Evolutionary conservation across 2,329 filamentous ascomycete genomes (phyloP), one percentile per base, ranked within the genome.

Genomic region (Colletotrichum tropicale): DNA sequence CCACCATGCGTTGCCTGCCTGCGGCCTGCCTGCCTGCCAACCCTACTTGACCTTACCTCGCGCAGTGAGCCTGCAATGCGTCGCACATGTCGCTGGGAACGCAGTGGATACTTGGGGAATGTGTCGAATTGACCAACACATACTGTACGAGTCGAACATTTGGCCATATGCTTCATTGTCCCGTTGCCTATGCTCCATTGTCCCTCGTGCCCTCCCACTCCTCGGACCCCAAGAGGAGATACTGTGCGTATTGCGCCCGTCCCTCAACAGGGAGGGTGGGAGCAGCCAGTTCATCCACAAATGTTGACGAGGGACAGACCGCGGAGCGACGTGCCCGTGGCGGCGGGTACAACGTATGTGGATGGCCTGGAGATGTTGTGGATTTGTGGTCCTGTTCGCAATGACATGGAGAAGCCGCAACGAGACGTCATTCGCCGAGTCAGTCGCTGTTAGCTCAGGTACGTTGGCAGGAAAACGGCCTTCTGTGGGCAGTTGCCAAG

Each of bases 321-420:
- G 71, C 61, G 38, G 48, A 66, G 66, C 52, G 18, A 70, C 55
- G 56, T 43, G 56, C 9, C 62, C 34, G 58, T 43, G 34, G 26
- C 61, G 26, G 62, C 62, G 70, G 70, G 62, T 71, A 66, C 62
- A 13, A 43, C 55, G 43, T 30, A 68, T 62, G 73, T 75, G 73
- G 73, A 64, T 75, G 69, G 73, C 67, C 73, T 75, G 73, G 69
- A 75, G 73, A 56, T 75, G 62, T 21, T 30, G 21, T 61, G 12
- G 34, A 24, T 26, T 21, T 30, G 21, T 61, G 12, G 34, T 38
- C n/a, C 65, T 62, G 34, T 18, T 36, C 15, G 56, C 38, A 36
- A 55, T 21, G 26, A 52, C 21, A 75, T 72, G 68, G 62, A 74
- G 72, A 60, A 52, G 26, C 18, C 28, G 56, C 8, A 56, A 15